A percentile compares a stretch with the other conserved stretches of the same genome.
These are phyloP conservation scores for Crithidia acanthocephali DNA, from an alignment of 208 protist species.

Conservation along the genomic window DNA sequence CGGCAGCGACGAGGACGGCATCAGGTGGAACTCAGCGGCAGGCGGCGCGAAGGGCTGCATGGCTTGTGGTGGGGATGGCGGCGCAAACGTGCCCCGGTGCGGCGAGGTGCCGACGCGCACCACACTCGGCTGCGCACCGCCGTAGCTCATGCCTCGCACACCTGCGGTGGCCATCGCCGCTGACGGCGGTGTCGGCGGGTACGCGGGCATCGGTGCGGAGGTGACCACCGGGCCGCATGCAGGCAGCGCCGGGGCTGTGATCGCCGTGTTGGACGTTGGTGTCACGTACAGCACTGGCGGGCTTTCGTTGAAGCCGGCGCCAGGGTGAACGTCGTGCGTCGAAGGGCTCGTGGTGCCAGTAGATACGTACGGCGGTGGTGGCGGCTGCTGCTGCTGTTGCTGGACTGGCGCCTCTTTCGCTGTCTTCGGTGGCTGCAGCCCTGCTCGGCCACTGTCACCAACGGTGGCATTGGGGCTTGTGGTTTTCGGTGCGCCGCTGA, in stretches of 20 bases:
- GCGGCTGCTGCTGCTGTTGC: conserved; percentile 1
- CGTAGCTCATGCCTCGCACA: too few species aligned
- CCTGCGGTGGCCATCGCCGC: too few species aligned
- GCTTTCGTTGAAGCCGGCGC: neutral
- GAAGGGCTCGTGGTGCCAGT: neutral
- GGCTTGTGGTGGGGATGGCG: too few species aligned
- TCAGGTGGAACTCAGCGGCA: too few species aligned
- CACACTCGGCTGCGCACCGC: too few species aligned
- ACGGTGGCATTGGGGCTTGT: neutral
- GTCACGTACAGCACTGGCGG: neutral
- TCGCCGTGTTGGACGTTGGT: neutral
- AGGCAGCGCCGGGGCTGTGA: neutral
- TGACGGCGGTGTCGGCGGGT: too few species aligned
- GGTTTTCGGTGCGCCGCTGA: conserved; percentile 11
- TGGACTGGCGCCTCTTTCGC: neutral
- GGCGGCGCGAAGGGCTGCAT: too few species aligned
- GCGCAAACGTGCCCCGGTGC: too few species aligned
- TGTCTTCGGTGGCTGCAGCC: neutral
- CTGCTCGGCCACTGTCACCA: neutral
- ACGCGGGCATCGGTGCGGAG: too few species aligned
- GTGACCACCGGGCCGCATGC: too few species aligned
- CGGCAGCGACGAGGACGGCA: too few species aligned
- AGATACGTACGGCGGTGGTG: conserved; percentile 3
- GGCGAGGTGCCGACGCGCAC: too few species aligned
- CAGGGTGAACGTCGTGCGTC: neutral